Evolutionary conservation across 805 yeast species (phyloP), one percentile per base, ranked within the genome.

Genomic region (Metschnikowia gelsemii): DNA sequence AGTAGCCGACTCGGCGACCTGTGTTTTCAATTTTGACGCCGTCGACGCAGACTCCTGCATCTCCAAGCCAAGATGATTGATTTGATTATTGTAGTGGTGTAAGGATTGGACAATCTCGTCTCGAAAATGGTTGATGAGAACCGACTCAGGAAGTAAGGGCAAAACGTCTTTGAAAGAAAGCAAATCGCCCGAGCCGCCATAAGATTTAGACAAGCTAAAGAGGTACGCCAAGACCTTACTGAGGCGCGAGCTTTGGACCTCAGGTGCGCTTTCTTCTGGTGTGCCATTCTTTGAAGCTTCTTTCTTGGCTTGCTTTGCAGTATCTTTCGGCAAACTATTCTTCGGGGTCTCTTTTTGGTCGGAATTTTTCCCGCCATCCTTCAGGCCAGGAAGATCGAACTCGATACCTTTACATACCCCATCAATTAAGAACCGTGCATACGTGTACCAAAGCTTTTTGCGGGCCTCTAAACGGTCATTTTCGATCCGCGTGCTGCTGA

Each of bases 111-210:
- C 87, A 31, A 93, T 78, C 51, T 89, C 96, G 34, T 84, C 86
- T 50, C 88, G 87, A 55, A 93, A 78, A 45, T 84, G 81, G 49
- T 87, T 93, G 35, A 93, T 82, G 20, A 87, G 80, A 0, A 86
- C 76, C 43, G 86, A 79, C 51, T 88, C 90, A 0, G 97, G 96
- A 49, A 93, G 82, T 23, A 87, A 66, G 2, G 95, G 95, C 37
- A 93, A 63, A 29, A 93, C 57, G 54, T 93, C 98, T 47, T 86
- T 89, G 32, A 93, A 80, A 3, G 82, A 75, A 16, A 86, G 58
- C 11, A 76, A 54, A 25, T 58, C 60, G 2, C 53, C 40, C 16
- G 50, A 56, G 9, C 51, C 49, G 21, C 58, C 54, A 19, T 44
- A 47, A 8, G 57, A 39, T 39, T 56, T 56, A 1, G 72, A 64